A percentile compares a stretch with the other conserved stretches of the same genome.
Evolutionary conservation across 192 early-diverging fungal species (phyloP).

Genomic region (Backusella australiensis): DNA sequence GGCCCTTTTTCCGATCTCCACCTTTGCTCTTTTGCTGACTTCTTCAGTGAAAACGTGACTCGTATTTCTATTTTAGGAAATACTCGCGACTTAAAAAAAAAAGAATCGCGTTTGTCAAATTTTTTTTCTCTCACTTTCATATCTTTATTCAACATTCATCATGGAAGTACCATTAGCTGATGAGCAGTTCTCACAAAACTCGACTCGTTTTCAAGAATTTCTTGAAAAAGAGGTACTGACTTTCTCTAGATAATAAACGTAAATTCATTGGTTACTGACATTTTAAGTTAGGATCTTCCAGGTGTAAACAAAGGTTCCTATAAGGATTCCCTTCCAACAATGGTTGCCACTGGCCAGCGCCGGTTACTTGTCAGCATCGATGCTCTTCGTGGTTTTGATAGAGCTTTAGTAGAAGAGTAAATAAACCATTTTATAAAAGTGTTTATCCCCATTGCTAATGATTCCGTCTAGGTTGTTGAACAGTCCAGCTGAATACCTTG

Average conservation of each 20-base stretch:
- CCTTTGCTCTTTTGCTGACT: background rate
- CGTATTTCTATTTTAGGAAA: background rate
- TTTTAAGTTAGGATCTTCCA: background rate
- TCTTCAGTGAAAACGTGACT: background rate
- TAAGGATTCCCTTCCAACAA: constrained; percentile 1
- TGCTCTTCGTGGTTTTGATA: constrained; percentile 76
- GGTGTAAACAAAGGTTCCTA: constrained; percentile 23
- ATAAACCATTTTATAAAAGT: background rate
- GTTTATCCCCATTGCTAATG: background rate
- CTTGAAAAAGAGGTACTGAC: background rate
- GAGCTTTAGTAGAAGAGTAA: constrained; percentile 72
- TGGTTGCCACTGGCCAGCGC: constrained; percentile 31
- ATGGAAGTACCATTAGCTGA: background rate
- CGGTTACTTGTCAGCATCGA: constrained; percentile 90
- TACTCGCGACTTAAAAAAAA: background rate
- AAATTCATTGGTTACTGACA: background rate
- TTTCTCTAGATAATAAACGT: background rate
- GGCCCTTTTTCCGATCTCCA: background rate
- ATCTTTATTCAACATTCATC: background rate
- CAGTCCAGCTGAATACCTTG: constrained; percentile 80
- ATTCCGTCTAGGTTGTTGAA: constrained; percentile 54
- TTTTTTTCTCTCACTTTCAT: background rate
- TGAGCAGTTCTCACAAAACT: background rate
- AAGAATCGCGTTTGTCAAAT: background rate
- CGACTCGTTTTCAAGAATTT: constrained; percentile 6